These are phyloP conservation scores for Theileria annulata DNA, from an alignment of 169 alveolate species.

Conservation along the genomic window DNA sequence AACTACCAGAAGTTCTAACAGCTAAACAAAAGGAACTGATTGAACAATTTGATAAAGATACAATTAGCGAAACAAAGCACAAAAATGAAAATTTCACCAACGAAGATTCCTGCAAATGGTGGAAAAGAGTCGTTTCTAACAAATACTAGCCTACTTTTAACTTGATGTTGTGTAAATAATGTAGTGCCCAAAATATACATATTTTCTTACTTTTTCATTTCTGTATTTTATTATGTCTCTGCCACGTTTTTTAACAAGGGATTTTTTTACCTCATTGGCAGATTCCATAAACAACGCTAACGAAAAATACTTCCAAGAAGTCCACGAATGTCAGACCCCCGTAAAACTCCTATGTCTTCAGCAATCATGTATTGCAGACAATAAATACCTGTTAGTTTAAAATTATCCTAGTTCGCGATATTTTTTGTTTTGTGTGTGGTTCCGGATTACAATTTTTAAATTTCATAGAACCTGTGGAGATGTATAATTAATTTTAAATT, in stretches of 20 bases:
- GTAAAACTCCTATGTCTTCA: conserved; percentile 60
- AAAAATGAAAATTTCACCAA: background rate
- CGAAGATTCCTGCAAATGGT: conserved; percentile 36
- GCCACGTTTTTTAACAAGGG: conserved; percentile 53
- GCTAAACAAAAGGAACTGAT: conserved; percentile 72
- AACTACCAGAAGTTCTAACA: conserved; percentile 70
- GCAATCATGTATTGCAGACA: conserved; percentile 61
- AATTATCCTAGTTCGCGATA: background rate
- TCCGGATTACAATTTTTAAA: background rate
- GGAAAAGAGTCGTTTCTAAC: conserved; percentile 60
- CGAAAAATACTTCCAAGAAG: conserved; percentile 51
- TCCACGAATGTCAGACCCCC: conserved; percentile 39
- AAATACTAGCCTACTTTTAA: background rate
- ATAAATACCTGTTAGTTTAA: conserved; percentile 57
- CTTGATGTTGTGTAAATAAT: conserved; percentile 20
- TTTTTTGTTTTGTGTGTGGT: conserved; percentile 1
- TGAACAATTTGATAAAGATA: conserved; percentile 72
- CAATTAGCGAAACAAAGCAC: background rate
- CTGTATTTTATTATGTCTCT: conserved; percentile 41
- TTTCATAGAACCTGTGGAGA: background rate
- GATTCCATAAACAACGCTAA: conserved; percentile 37
- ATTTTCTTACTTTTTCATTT: background rate
- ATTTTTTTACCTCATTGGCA: conserved; percentile 48
- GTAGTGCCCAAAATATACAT: conserved; percentile 18
- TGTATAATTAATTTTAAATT: background rate